Evolutionary conservation across 352 stramenopile species (phyloP), one percentile per base, ranked within the genome.

Genomic region (Nothophytophthora sp.): DNA sequence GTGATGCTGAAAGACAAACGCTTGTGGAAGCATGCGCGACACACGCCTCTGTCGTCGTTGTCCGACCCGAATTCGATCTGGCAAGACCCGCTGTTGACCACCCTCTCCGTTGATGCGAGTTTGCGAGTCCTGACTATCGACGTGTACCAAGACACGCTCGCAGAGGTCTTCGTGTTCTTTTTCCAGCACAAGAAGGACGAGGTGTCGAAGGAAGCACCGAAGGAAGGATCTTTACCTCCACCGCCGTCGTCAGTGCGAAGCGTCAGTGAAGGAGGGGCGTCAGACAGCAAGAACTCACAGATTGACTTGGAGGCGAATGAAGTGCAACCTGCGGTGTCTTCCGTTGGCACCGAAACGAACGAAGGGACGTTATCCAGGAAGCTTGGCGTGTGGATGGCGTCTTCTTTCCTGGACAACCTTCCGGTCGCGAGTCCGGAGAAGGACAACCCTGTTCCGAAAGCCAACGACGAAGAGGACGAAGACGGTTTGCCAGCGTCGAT

Each of bases 111-210:
- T 27, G 85, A 95, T 61, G 71, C 74, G 23, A 75, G 64, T 42
- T 70, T 95, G 16, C 67, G 73, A n/a, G 77, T 80, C 7, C 60
- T 95, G 5, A 83, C 71, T 13, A 68, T 95, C 44, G 81, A 93
- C 36, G 39, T 93, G 20, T 86, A 90, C 40, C 82, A 92, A 60
- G 76, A 91, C 29, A 88, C 81, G 7, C 71, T 93, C 27, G 60
- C 82, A 11, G 73, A 88, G 37, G 54, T 93, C 12, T 76, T 95
- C 23, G 46, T 90, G 3, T 95, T 95, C 48, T 92, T 95, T 34
- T 88, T 86, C 45, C 52, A 70, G 29, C 70, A 67, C 12, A 67
- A 67, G 15, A 50, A 47, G 12, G 60, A 75, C 18, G 46, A 65
- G 27, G 13, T n/a, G 25, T 20, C 23, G 11, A 51, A 61, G 7